phyloP scores from a whole-genome alignment of 2,329 filamentous ascomycete genomes.

The Penicillium sclerotiorum region DNA sequence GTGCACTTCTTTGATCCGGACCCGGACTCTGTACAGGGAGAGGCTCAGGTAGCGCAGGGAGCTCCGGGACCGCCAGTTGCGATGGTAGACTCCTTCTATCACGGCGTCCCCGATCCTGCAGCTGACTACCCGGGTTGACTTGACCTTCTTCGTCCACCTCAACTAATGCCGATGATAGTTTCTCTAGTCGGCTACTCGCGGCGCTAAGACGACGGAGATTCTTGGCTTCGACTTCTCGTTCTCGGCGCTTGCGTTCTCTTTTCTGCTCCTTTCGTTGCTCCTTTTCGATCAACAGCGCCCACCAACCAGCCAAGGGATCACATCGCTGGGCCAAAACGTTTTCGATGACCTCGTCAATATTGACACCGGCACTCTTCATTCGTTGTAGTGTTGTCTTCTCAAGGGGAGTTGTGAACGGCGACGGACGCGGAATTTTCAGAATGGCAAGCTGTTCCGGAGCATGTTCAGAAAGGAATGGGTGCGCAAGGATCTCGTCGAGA shows the following conservation, averaged over 20 bases:
- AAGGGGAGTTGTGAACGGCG: conserved; percentile 80
- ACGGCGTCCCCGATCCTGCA: conserved; percentile 73
- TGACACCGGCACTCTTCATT: conserved; percentile 90
- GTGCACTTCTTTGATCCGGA: conserved; percentile 46
- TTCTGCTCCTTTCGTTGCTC: conserved; percentile 83
- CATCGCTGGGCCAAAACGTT: conserved; percentile 89
- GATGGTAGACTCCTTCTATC: conserved; percentile 70
- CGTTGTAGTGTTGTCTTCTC: conserved; percentile 91
- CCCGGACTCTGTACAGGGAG: conserved; percentile 36
- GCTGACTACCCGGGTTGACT: conserved; percentile 50
- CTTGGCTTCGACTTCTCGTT: conserved; percentile 79
- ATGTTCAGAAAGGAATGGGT: conserved; percentile 85
- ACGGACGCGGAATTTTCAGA: conserved; percentile 75
- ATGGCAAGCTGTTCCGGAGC: conserved; percentile 88
- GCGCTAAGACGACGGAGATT: conserved; percentile 81
- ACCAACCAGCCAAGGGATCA: conserved; percentile 91
- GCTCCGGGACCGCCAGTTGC: conserved; percentile 69
- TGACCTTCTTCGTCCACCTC: conserved; percentile 78
- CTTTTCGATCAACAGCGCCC: conserved; percentile 91
- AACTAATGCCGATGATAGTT: conserved; percentile 73
- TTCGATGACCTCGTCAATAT: conserved; percentile 92
- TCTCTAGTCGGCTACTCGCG: conserved; percentile 82
- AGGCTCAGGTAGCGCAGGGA: conserved; percentile 74
- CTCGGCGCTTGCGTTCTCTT: conserved; percentile 78
- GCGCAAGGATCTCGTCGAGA: conserved; percentile 79